A percentile compares a stretch with the other conserved stretches of the same genome.
phyloP scores from a whole-genome alignment of 1,139 yeast genomes.

The Nadsonia starkeyi-henricii region DNA sequence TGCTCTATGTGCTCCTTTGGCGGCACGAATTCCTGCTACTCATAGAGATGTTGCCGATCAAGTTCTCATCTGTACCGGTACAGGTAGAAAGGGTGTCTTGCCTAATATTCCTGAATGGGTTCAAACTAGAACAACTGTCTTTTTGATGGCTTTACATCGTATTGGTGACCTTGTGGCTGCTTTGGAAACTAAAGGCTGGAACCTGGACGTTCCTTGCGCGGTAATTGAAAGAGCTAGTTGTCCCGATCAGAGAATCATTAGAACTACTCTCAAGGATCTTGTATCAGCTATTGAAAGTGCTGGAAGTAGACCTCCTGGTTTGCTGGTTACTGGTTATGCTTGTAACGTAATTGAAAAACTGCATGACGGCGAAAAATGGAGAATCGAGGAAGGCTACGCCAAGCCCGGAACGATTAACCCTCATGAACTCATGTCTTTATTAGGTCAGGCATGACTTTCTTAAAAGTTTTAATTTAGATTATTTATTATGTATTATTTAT shows the following conservation, averaged over 20 bases:
- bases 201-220: conserved; percentile 58
- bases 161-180: conserved; percentile 52
- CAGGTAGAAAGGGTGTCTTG: conserved; percentile 75
- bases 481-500: no score
- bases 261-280: conserved; percentile 55
- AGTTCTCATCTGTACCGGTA: conserved; percentile 85
- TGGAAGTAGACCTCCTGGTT: conserved; percentile 91
- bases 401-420: not conserved
- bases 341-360: conserved; percentile 39
- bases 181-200: conserved; percentile 49
- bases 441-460: not conserved
- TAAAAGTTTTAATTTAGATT: no score
- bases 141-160: conserved; percentile 83
- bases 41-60: conserved; percentile 90
- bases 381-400: conserved; percentile 43
- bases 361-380: conserved; percentile 29
- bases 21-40: conserved; percentile 77
- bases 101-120: conserved; percentile 71
- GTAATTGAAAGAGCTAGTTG: conserved; percentile 86
- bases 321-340: conserved; percentile 69
- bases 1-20: conserved; percentile 81
- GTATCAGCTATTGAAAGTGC: conserved; percentile 62
- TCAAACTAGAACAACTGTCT: conserved; percentile 63
- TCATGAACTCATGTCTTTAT: not conserved
- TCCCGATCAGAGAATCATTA: conserved; percentile 77